Conservation (phyloP, 2,329 filamentous ascomycete genomes). For the Aspergillus sp. region DNA sequence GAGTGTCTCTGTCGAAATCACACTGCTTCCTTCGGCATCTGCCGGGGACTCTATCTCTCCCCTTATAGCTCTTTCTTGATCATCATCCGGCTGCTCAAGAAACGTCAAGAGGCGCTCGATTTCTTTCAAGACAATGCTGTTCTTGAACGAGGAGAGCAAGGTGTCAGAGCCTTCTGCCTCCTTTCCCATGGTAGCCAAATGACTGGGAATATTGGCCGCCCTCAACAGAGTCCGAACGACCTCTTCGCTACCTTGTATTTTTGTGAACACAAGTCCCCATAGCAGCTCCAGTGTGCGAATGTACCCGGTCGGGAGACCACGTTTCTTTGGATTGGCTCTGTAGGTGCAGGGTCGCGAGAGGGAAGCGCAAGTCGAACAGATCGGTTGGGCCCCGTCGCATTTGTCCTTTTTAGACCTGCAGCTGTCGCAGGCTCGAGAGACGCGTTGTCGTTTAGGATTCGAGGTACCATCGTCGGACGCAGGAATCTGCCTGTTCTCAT, state of each 20-base stretch:
- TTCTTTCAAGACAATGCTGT: constrained; percentile 61
- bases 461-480: constrained; percentile 28
- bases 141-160: constrained; percentile 63
- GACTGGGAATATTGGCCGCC: constrained; percentile 41
- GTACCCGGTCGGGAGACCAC: constrained; percentile 78
- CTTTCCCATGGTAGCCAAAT: constrained; percentile 39
- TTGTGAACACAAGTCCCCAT: constrained; percentile 65
- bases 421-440: constrained; percentile 68
- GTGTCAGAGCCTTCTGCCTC: constrained; percentile 53
- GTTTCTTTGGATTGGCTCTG: constrained; percentile 70
- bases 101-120: constrained; percentile 62
- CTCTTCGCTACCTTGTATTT: constrained; percentile 60
- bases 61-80: constrained; percentile 27
- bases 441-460: constrained; percentile 60
- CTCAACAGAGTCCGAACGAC: constrained; percentile 57
- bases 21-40: constrained; percentile 32
- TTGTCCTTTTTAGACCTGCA: constrained; percentile 69
- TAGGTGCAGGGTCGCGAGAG: constrained; percentile 69
- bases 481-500: constrained; percentile 27
- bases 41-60: constrained; percentile 28
- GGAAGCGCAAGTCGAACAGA: constrained; percentile 65
- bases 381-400: constrained; percentile 68
- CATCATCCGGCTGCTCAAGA: constrained; percentile 40
- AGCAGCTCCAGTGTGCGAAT: constrained; percentile 71
- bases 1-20: constrained; percentile 31